Base-by-base conservation (phyloP, 805 yeast genomes). In the Candida namnaoensis region DNA sequence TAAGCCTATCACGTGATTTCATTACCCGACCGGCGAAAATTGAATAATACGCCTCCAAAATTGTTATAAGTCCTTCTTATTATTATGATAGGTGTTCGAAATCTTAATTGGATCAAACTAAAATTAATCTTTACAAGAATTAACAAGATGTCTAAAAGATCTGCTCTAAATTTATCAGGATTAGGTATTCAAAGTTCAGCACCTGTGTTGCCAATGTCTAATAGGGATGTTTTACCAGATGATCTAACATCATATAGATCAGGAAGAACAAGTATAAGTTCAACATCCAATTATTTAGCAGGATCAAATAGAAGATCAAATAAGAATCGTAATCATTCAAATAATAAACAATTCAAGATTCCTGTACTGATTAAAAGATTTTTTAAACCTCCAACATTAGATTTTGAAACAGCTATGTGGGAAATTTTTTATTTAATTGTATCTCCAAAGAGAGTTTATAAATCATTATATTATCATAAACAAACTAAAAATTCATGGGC, bases 391-490 rank as follows among this genome's bases (percentile, higher is more conserved):
- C 84, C 81, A 8, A 81, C 95, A 0, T 68, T 88, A 41, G 96
- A 90, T 62, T 85, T 88, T 53, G 97, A 90, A 60, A 85, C 95
- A 1, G 96, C 96, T 12, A 71, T 80, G 45, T 90, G 96, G 96
- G 97, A 90, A 58, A 81, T 88, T 61, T 66, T 82, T 46, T 75
- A 87, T 53, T 64, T 88, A 42, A 66, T 88, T 13, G 66, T 78
- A 26, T 75, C 80, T 35, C 97, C 97, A 2, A 76, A 81, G 52
- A 80, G 85, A 46, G 95, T 88, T 53, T 88, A 84, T 65, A 73
- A 85, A 47, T 76, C 88, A 19, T 74, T 87, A 44, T 87, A 85
- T 57, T 87, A 85, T 56, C 88, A 86, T 49, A 83, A 80, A 52
- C 91, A 84, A 51, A 81, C 88, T 2, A 80, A 78, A 53, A 76